A percentile compares a stretch with the other conserved stretches of the same genome.
Conservation (phyloP, 192 early-diverging fungal genomes). For the Gamsiella multidivaricata region DNA sequence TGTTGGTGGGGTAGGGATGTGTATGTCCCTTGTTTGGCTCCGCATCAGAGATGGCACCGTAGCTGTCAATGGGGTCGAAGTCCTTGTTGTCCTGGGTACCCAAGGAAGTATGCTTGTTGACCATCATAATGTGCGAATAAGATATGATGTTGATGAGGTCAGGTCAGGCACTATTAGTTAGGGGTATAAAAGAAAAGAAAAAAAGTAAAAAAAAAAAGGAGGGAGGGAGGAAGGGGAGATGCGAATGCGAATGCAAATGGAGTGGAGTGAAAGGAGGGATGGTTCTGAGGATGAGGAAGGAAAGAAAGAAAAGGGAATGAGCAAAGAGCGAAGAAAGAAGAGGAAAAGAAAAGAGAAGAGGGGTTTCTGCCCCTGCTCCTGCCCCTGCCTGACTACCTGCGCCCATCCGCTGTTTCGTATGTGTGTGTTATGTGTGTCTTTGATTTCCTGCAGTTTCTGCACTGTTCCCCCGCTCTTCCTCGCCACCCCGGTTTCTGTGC, state of each 20-base stretch:
- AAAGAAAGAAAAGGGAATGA: slow-evolving; percentile 1
- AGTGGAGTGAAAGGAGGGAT: neutral
- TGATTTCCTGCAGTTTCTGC: neutral
- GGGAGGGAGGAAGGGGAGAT: neutral
- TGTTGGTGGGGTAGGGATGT: neutral
- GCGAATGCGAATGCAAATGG: neutral
- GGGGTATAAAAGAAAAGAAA: neutral
- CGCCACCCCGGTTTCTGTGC: neutral
- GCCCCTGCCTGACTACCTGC: no score
- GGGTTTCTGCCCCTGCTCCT: no score
- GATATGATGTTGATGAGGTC: no score
- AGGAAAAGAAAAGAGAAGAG: neutral
- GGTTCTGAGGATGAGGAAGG: neutral
- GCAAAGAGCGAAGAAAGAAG: neutral
- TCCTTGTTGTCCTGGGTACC: slow-evolving; percentile 16
- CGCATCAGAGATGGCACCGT: slow-evolving; percentile 10
- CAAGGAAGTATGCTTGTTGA: slow-evolving; percentile 23
- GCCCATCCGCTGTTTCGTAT: no score
- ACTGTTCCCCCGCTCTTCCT: neutral
- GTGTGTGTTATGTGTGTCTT: no score
- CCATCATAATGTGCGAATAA: slow-evolving; percentile 27
- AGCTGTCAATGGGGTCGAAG: slow-evolving; percentile 22
- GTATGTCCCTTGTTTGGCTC: slow-evolving; percentile 8
- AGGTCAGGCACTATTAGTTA: no score
- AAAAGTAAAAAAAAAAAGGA: neutral